Evolutionary conservation across 495 filamentous ascomycete species (phyloP), one percentile per base, ranked within the genome.

Genomic region (Trypethelium eluteriae): DNA sequence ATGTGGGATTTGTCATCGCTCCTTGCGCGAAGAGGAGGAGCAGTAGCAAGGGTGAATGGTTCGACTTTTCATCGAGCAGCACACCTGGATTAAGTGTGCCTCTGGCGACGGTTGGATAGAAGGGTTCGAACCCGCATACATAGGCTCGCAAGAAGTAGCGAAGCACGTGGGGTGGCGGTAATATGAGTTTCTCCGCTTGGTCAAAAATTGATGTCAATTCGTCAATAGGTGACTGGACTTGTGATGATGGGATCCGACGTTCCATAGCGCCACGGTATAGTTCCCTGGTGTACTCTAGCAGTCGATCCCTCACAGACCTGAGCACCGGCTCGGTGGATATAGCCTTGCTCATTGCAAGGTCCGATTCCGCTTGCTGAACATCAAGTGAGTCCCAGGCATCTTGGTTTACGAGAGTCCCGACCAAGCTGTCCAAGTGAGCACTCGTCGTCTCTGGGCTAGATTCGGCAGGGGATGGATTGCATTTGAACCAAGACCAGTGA

Each of bases 401-500:
- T 36, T 34, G 53, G 14, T 59, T 59, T 14, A 14, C 36, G 5
- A 59, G 32, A 9, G 32, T 36, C 7, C 36, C 53, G 7, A 59
- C 53, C 5, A 59, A 36, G 7, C 36, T 59, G 18, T 59, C 32
- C 53, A 59, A 36, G 14, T 59, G 53, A 9, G 53, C 53, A 36
- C 32, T 36, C 3, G 53, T 32, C 36, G 53, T 59, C 53, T 59
- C 53, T 59, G 53, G 53, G 11, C 11, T 18, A 36, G 32, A 5
- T 18, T 59, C 53, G 5, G 11, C 6, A 14, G 25, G 53, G 32
- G 53, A 36, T 36, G 32, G 53, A 59, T 59, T 59, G 53, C 53
- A 59, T 59, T 36, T 59, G 14, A 59, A 59, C 7, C 53, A 59
- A 36, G 53, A 59, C 53, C 53, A 59, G 53, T 59, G 32, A 10